Evolutionary conservation across 192 early-diverging fungal species (phyloP).

Genomic region (Glomus cerebriforme): DNA sequence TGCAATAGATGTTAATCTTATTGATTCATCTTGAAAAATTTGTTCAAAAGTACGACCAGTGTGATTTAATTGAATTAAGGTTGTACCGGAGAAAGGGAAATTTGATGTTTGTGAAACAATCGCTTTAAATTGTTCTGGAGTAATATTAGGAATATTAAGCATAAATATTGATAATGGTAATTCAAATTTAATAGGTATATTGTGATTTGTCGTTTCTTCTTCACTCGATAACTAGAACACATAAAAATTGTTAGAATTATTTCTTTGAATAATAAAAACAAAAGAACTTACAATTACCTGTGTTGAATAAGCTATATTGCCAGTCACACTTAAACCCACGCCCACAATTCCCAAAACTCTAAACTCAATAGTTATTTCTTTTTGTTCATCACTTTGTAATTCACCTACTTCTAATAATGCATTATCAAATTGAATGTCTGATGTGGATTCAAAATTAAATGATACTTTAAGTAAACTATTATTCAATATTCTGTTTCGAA

Average conservation of each 20-base stretch:
- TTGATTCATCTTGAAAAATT: constrained; percentile 49
- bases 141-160: constrained; percentile 44
- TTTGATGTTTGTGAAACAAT: constrained; percentile 46
- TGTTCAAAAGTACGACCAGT: constrained; percentile 41
- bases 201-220: background rate
- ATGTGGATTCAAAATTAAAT: constrained; percentile 29
- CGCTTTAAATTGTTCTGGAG: constrained; percentile 50
- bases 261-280: background rate
- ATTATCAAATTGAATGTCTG: constrained; percentile 31
- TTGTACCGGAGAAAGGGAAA: constrained; percentile 50
- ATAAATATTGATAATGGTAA: constrained; percentile 53
- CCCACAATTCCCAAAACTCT: constrained; percentile 35
- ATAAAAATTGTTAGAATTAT: background rate
- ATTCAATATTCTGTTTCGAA: background rate
- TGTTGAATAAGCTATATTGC: constrained; percentile 39
- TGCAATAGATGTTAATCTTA: constrained; percentile 43
- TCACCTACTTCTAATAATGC: constrained; percentile 33
- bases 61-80: constrained; percentile 38
- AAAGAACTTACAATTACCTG: constrained; percentile 30
- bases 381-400: constrained; percentile 34
- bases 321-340: constrained; percentile 34
- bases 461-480: constrained; percentile 5
- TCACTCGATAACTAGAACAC: background rate
- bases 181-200: constrained; percentile 41
- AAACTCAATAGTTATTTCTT: constrained; percentile 31